Base-by-base conservation (phyloP, 768 basidiomycete species). In the Xanthoconium stramineum region DNA sequence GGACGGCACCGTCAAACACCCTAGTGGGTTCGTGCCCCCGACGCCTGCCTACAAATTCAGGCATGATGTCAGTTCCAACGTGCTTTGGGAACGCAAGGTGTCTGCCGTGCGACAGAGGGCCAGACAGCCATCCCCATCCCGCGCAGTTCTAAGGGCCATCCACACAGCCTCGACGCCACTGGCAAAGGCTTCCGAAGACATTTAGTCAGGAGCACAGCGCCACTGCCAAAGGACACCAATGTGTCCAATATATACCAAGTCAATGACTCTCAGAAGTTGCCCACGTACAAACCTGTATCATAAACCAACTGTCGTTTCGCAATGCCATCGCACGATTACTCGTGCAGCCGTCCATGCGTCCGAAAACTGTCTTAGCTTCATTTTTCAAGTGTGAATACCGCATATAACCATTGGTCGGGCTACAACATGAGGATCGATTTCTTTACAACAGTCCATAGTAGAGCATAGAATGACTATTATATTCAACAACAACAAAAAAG, bases 11-110 rank as follows among this genome's bases (percentile, higher is more conserved):
- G 61, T 77, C 39, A 66, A 66, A 37, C 76, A 77, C 47, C 70
- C 77, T 2, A 76, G 75, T 32, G 78, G 78, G 1, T 79, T 77
- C 59, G 69, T 73, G 11, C 76, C 76, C 2, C 77, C 77, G 3
- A 78, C 77, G 1, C 71, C 77, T 32, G 65, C 67, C 36, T 60
- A 74, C 47, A 73, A 72, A 10, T 78, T 76, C 63, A 68, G 63
- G 45, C 53, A 64, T 17, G 35, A 47, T 10, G 61, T 58, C 52
- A 42, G 45, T 17, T 43, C 43, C 28, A 61, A n/a, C 20, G 20
- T 48, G 5, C 51, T 57, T 24, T 56, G 61, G 50, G 69, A 62
- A 28, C 57, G 67, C 43, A 66, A 63, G 43, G 53, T 52, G 6
- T 46, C 65, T 29, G 43, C 32, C 8, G 47, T 48, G 17, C 61